Evolutionary conservation across 108 stramenopile species (phyloP).

Genomic region (Cyclotella baltica): DNA sequence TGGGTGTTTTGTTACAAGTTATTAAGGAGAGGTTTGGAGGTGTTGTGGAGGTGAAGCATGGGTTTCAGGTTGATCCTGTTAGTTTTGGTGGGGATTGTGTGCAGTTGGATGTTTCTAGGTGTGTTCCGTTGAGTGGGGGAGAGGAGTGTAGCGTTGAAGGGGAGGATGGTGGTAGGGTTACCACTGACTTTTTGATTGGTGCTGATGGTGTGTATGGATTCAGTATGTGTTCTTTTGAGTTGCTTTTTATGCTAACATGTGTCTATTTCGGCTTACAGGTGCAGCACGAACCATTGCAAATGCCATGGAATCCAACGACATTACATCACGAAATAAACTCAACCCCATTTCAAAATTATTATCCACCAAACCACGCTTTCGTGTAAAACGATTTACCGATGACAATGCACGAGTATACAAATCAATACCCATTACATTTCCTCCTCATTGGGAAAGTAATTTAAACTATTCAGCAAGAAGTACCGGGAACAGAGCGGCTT

Average conservation of each 20-base stretch:
- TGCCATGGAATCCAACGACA: conserved; percentile 38
- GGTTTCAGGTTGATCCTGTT: conserved; percentile 40
- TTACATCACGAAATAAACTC: background rate
- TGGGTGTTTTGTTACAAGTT: conserved; percentile 33
- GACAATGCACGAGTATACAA: conserved; percentile 62
- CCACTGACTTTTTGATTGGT: conserved; percentile 39
- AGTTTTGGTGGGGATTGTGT: conserved; percentile 38
- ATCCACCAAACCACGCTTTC: conserved; percentile 19
- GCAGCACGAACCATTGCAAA: conserved; percentile 49
- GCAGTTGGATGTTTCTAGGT: conserved; percentile 26
- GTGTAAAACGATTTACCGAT: conserved; percentile 35
- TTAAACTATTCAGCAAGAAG: conserved; percentile 63
- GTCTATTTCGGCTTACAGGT: too few species aligned
- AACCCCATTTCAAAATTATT: background rate
- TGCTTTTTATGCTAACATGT: too few species aligned
- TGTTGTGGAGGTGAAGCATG: conserved; percentile 41
- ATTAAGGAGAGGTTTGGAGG: conserved; percentile 25
- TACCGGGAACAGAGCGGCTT: conserved; percentile 35
- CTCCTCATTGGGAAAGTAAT: conserved; percentile 50
- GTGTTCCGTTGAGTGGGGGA: conserved; percentile 20
- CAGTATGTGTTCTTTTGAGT: too few species aligned
- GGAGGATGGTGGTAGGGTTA: background rate
- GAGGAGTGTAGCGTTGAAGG: conserved; percentile 33
- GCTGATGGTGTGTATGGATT: too few species aligned
- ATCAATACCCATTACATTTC: conserved; percentile 61